These are phyloP conservation scores for Cordyceps militaris DNA, from an alignment of 2,329 filamentous ascomycete genomes.

Conservation along the genomic window DNA sequence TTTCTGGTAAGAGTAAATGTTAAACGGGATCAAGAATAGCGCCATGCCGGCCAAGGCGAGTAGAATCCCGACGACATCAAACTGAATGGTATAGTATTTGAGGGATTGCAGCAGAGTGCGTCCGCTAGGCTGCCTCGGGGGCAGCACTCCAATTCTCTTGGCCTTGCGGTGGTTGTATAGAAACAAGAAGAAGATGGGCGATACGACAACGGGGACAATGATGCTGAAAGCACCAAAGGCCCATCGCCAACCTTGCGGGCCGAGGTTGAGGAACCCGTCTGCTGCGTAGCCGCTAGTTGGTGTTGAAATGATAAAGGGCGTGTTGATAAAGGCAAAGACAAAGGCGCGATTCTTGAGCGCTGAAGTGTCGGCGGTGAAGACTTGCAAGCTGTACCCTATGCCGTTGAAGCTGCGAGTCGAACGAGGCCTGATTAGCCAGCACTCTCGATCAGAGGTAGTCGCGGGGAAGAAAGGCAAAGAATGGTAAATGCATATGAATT, in stretches of 20 bases:
- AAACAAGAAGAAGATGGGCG: conserved; percentile 17
- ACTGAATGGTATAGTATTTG: conserved; percentile 44
- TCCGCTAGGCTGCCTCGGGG: conserved; percentile 22
- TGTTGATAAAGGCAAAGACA: conserved; percentile 50
- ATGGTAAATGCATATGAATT: too few species aligned
- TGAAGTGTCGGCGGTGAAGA: conserved; percentile 58
- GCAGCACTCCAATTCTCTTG: not conserved
- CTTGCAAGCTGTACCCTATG: conserved; percentile 49
- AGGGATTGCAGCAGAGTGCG: conserved; percentile 29
- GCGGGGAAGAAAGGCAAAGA: too few species aligned
- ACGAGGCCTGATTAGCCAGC: not conserved
- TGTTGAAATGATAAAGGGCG: conserved; percentile 37
- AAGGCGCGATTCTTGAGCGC: conserved; percentile 49
- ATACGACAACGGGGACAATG: conserved; percentile 35
- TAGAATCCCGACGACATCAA: conserved; percentile 50
- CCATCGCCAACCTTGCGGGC: conserved; percentile 22
- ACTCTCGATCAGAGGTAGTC: not conserved
- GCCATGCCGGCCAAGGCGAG: conserved; percentile 50
- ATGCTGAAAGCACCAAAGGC: conserved; percentile 51
- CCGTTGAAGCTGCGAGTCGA: conserved; percentile 36
- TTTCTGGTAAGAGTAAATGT: conserved; percentile 29
- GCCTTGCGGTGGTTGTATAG: conserved; percentile 11
- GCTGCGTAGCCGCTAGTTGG: conserved; percentile 24
- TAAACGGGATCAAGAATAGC: conserved; percentile 57
- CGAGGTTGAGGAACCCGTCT: conserved; percentile 17